A percentile compares a stretch with the other conserved stretches of the same genome.
These are phyloP conservation scores for Desmodesmus armatus DNA, from an alignment of 139 green algal genomes.

Conservation along the genomic window DNA sequence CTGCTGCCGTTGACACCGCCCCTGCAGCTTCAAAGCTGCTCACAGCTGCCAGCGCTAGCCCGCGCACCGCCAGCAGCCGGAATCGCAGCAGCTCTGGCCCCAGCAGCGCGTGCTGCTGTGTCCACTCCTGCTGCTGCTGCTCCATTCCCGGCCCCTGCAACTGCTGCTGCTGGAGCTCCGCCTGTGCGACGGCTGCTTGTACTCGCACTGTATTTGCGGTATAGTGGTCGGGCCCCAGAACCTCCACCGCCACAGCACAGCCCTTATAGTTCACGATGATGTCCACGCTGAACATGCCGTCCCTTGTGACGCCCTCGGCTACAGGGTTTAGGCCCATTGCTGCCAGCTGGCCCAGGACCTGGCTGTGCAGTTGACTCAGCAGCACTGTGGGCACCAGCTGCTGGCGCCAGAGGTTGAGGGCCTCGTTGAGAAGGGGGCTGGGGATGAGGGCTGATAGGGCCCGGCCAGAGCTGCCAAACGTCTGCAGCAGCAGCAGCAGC, in stretches of 20 bases:
- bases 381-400: not conserved
- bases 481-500: not conserved
- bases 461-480: not conserved
- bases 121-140: not conserved
- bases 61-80: slow-evolving; percentile 23
- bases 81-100: slow-evolving; percentile 23
- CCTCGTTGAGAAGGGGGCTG: not conserved
- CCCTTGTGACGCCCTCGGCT: slow-evolving; percentile 29
- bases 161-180: slow-evolving; percentile 36
- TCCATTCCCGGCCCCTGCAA: not conserved
- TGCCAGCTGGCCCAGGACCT: slow-evolving; percentile 5
- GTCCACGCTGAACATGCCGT: slow-evolving; percentile 55
- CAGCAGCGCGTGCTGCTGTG: slow-evolving; percentile 11
- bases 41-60: slow-evolving; percentile 20
- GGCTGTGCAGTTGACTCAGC: slow-evolving; percentile 11
- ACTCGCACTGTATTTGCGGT: slow-evolving; percentile 1
- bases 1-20: not conserved
- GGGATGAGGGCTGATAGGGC: not conserved
- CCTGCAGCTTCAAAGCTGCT: slow-evolving; percentile 27
- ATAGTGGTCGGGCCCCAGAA: slow-evolving; percentile 50
- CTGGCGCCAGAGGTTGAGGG: not conserved
- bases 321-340: not conserved
- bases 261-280: slow-evolving; percentile 46
- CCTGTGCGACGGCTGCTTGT: not conserved
- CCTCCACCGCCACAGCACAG: slow-evolving; percentile 45